Evolutionary conservation across 805 yeast genomes (phyloP).

Genomic region (Kodamaea lidongshanica): DNA sequence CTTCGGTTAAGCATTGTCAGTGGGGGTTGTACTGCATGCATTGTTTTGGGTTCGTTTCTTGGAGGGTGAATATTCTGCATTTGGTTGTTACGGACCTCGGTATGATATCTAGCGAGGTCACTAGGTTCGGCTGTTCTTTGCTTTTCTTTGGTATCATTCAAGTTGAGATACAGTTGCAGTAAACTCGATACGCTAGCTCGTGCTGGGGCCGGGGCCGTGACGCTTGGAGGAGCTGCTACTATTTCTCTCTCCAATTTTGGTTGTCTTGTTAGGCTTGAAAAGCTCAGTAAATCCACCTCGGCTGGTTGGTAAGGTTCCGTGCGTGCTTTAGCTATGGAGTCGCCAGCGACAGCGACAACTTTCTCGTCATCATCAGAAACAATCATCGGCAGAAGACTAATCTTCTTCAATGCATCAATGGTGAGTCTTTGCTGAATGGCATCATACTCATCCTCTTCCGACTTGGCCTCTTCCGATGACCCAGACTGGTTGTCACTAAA

Average conservation of each 20-base stretch:
- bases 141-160: slow-evolving; percentile 3
- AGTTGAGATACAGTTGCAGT: slow-evolving; percentile 5
- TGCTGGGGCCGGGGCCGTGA: slow-evolving; percentile 7
- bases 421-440: slow-evolving; percentile 40
- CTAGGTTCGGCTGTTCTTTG: slow-evolving; percentile 1
- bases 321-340: slow-evolving; percentile 3
- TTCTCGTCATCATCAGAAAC: slow-evolving; percentile 23
- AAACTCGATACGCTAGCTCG: slow-evolving; percentile 3
- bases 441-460: slow-evolving; percentile 19
- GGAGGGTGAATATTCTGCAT: too few species aligned
- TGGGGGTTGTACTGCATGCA: slow-evolving; percentile 21
- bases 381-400: slow-evolving; percentile 38
- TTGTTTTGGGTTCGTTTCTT: slow-evolving; percentile 2
- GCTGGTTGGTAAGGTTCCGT: slow-evolving; percentile 40
- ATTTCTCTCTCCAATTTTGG: slow-evolving; percentile 18
- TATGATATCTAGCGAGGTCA: slow-evolving; percentile 1
- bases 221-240: slow-evolving; percentile 1
- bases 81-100: slow-evolving; percentile 3
- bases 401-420: slow-evolving; percentile 37
- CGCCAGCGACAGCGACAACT: neutral
- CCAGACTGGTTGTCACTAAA: slow-evolving; percentile 21
- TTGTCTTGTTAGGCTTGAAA: slow-evolving; percentile 41
- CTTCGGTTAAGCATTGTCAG: slow-evolving; percentile 19
- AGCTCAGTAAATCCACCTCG: slow-evolving; percentile 39
- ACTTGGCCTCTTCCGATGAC: slow-evolving; percentile 1